Evolutionary conservation across 1,284 basidiomycete species (phyloP).

Genomic region (Sporisorium exsertum): DNA sequence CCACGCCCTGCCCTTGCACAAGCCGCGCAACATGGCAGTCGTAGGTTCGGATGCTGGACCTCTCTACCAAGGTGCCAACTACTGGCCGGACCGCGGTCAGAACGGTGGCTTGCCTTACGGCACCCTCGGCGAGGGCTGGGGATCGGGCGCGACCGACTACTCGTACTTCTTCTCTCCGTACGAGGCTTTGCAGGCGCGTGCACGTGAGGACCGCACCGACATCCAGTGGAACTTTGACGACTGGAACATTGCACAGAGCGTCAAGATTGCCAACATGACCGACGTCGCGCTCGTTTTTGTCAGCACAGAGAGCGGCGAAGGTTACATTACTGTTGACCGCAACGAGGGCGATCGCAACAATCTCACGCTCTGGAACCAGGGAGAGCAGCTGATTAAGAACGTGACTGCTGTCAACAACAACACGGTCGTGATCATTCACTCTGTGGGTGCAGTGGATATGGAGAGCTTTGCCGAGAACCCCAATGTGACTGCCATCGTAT

Average conservation of each 20-base stretch:
- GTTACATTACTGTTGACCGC: constrained; percentile 70
- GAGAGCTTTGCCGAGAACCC: constrained; percentile 59
- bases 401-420: constrained; percentile 60
- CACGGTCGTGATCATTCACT: constrained; percentile 62
- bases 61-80: constrained; percentile 78
- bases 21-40: constrained; percentile 52
- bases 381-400: constrained; percentile 72
- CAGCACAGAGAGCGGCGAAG: constrained; percentile 66
- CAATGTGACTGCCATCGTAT: constrained; percentile 62
- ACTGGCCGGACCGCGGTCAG: constrained; percentile 74
- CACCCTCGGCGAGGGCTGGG: constrained; percentile 87
- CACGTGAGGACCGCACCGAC: constrained; percentile 74
- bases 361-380: constrained; percentile 82
- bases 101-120: constrained; percentile 73
- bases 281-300: constrained; percentile 76
- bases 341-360: constrained; percentile 79
- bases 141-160: constrained; percentile 72
- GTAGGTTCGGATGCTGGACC: constrained; percentile 76
- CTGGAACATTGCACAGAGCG: constrained; percentile 70
- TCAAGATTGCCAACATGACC: constrained; percentile 55
- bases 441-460: constrained; percentile 53
- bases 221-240: constrained; percentile 75
- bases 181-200: constrained; percentile 77
- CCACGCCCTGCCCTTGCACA: constrained; percentile 48
- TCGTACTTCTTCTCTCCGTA: constrained; percentile 73